Percentiles rank a stretch among this genome's conserved stretches.
These are phyloP conservation scores for Massospora cicadina DNA, from an alignment of 371 early-diverging fungal species.

Conservation along the genomic window DNA sequence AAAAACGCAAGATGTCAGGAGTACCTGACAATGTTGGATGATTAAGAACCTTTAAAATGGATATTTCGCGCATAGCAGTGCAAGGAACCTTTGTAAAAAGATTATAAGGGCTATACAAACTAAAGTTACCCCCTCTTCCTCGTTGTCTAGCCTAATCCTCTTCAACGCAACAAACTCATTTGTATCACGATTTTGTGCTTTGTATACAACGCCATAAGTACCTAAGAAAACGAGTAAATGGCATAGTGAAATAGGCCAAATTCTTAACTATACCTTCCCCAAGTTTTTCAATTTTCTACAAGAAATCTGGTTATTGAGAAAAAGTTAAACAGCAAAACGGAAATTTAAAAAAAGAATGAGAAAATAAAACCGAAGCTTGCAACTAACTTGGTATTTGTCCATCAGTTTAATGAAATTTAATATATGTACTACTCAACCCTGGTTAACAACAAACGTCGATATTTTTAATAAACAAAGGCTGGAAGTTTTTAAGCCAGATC, in stretches of 20 bases:
- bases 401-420: conserved; percentile 17
- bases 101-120: neutral
- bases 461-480: neutral
- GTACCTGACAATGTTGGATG: conserved; percentile 90
- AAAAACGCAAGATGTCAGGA: conserved; percentile 1
- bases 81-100: conserved; percentile 55
- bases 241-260: neutral
- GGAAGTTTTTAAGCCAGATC: neutral
- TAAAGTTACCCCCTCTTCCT: conserved; percentile 69
- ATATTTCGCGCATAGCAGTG: conserved; percentile 96
- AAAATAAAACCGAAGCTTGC: neutral
- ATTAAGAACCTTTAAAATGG: conserved; percentile 81
- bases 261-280: conserved; percentile 49
- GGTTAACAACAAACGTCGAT: neutral
- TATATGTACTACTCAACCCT: neutral
- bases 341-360: neutral
- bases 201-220: conserved; percentile 94
- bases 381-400: conserved; percentile 61
- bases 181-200: conserved; percentile 84
- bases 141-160: conserved; percentile 89
- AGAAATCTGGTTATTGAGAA: conserved; percentile 6
- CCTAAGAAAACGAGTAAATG: conserved; percentile 27
- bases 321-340: neutral
- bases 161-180: conserved; percentile 95
- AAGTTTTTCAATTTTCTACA: conserved; percentile 77